phyloP scores from a whole-genome alignment of 2,329 filamentous ascomycete genomes.

The Corniculantispora saksenae region DNA sequence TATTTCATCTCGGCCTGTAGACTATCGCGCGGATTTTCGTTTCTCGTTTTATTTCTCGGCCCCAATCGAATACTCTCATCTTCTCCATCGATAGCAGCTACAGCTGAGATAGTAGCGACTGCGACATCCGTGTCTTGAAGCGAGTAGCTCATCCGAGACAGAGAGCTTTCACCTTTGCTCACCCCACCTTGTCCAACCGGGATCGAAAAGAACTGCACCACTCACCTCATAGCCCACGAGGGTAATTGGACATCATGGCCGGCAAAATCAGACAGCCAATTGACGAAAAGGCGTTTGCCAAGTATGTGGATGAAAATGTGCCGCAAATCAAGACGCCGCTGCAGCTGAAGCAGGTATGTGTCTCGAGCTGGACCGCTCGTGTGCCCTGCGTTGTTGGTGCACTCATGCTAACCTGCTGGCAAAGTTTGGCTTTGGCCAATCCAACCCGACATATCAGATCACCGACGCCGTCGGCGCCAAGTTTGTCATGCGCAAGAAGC shows the following conservation, averaged over 20 bases:
- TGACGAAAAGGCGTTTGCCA: slow-evolving; percentile 75
- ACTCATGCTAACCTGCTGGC: background rate
- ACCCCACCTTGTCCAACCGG: background rate
- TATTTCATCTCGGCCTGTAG: background rate
- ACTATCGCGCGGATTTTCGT: background rate
- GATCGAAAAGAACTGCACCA: background rate
- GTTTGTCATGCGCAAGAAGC: slow-evolving; percentile 96
- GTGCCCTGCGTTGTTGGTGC: background rate
- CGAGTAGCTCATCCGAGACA: background rate
- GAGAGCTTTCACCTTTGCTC: background rate
- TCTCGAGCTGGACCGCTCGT: background rate
- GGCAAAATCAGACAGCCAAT: slow-evolving; percentile 89
- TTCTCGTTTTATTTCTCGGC: background rate
- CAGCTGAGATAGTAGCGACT: background rate
- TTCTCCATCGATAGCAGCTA: background rate
- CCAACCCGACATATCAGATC: slow-evolving; percentile 94
- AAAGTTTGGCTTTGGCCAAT: slow-evolving; percentile 97
- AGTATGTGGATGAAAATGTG: slow-evolving; percentile 76
- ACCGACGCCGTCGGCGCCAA: slow-evolving; percentile 68
- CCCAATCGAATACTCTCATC: background rate
- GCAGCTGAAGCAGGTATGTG: slow-evolving; percentile 79
- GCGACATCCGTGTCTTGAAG: background rate
- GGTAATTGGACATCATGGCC: slow-evolving; percentile 61
- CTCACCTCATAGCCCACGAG: background rate
- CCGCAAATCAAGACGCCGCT: slow-evolving; percentile 81